Conservation (phyloP, 75 land plant genomes). For the Cryptomeria japonica region DNA sequence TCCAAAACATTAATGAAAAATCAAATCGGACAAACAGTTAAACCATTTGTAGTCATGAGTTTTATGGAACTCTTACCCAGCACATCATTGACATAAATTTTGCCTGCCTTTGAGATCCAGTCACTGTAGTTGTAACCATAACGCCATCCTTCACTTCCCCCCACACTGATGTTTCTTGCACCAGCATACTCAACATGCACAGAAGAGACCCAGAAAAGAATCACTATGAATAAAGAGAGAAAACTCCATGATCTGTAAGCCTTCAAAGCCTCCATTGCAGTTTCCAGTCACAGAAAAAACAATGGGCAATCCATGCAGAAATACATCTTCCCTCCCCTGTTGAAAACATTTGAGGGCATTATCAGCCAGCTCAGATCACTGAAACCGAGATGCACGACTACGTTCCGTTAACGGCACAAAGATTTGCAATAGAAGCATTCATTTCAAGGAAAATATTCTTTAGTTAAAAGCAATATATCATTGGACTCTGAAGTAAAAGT, state of each 20-base stretch:
- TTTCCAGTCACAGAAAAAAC: neutral
- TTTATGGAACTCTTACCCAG: slow-evolving; percentile 8
- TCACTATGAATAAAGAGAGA: neutral
- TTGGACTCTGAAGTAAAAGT: too few species aligned
- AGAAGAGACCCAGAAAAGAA: neutral
- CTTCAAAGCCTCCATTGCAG: neutral
- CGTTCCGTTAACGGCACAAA: neutral
- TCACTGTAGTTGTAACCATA: slow-evolving; percentile 15
- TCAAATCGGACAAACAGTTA: too few species aligned
- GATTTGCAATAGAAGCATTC: too few species aligned
- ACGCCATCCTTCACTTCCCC: slow-evolving; percentile 16
- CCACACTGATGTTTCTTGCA: slow-evolving; percentile 16
- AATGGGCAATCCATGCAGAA: neutral
- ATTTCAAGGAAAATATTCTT: too few species aligned
- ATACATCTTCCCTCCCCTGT: neutral
- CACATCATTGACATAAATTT: slow-evolving; percentile 11
- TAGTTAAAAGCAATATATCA: too few species aligned
- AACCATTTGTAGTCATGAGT: too few species aligned
- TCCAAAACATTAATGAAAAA: too few species aligned
- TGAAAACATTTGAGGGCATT: neutral
- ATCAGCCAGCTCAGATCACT: neutral
- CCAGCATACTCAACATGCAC: neutral
- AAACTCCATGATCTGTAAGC: neutral
- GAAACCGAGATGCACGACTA: neutral
- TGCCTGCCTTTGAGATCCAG: slow-evolving; percentile 21